Percentiles rank a stretch among this genome's conserved stretches.
Evolutionary conservation across 352 stramenopile genomes (phyloP).

Genomic region (Pythium insidiosum): DNA sequence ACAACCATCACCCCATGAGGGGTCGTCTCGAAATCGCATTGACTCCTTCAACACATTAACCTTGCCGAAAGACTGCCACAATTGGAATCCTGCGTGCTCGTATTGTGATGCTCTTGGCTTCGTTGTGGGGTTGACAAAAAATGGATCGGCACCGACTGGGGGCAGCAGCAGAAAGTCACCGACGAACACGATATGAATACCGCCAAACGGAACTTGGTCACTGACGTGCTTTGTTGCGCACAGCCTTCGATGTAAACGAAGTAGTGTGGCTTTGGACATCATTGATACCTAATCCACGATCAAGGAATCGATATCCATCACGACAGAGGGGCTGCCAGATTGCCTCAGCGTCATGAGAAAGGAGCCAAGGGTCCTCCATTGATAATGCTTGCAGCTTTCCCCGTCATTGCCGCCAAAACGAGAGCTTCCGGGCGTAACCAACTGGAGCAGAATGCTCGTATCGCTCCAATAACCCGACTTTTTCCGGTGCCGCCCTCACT

Average conservation of each 20-base stretch:
- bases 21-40: conserved; percentile 15
- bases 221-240: conserved; percentile 1
- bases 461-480: conserved; percentile 2
- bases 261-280: conserved; percentile 10
- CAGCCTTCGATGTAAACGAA: not conserved
- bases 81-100: not conserved
- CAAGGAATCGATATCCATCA: not conserved
- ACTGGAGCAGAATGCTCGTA: not conserved
- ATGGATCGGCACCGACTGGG: not conserved
- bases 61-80: conserved; percentile 2
- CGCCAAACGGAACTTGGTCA: not conserved
- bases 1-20: conserved; percentile 17
- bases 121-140: not conserved
- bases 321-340: not conserved
- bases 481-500: not conserved
- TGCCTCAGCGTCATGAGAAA: conserved; percentile 2
- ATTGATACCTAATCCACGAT: conserved; percentile 16
- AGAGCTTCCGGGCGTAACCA: not conserved
- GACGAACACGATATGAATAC: conserved; percentile 1
- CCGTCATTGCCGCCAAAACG: conserved; percentile 3
- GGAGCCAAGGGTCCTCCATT: not conserved
- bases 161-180: conserved; percentile 1
- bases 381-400: conserved; percentile 11
- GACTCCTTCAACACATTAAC: conserved; percentile 11
- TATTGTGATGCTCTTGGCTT: not conserved